Evolutionary conservation across 2,329 filamentous ascomycete genomes (phyloP), one percentile per base, ranked within the genome.

Genomic region (Xylariaceae sp.): DNA sequence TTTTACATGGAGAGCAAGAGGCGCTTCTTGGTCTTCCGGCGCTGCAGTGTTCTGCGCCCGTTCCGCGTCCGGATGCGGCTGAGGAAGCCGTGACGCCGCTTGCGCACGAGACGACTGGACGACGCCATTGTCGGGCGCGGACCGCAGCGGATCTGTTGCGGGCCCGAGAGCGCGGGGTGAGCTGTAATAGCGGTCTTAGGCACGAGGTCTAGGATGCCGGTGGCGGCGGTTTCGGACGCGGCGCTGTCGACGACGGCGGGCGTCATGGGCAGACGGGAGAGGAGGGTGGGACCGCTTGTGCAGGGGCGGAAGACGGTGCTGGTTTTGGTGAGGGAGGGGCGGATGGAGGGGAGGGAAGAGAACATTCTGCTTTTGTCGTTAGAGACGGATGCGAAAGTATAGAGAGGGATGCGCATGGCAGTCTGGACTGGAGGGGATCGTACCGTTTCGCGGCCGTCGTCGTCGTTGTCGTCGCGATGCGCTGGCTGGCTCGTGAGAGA

Each of bases 11-110:
- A 70, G 63, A 83, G 59, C 66, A 75, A 71, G 67, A 73, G 75
- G 63, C 83, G 73, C 56, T 81, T 79, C 78, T 85, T 85, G 11
- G 75, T 65, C 72, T 69, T 76, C 72, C 84, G 76, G 67, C 82
- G 73, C 68, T 74, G 72, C 55, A 86, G 67, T 61, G 78, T 82
- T 73, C 79, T 82, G 59, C 77, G 74, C 2, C 83, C 83, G 8
- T 76, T 80, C 68, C 76, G 77, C 51, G 77, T 78, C 64, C 77
- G 74, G 64, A 78, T 71, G 44, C 83, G 75, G 64, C 75, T 77
- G 52, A 86, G 71, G 66, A 84, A 86, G 0, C 83, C 84, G 64
- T 81, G 79, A 64, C 82, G 77, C 23, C 83, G 77, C 77, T 85
- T 86, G 73, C 84, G 81, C 11, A 85, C 71, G 56, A 85, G 73